Evolutionary conservation across 495 filamentous ascomycete species (phyloP).

Genomic region (Neurospora sp.): DNA sequence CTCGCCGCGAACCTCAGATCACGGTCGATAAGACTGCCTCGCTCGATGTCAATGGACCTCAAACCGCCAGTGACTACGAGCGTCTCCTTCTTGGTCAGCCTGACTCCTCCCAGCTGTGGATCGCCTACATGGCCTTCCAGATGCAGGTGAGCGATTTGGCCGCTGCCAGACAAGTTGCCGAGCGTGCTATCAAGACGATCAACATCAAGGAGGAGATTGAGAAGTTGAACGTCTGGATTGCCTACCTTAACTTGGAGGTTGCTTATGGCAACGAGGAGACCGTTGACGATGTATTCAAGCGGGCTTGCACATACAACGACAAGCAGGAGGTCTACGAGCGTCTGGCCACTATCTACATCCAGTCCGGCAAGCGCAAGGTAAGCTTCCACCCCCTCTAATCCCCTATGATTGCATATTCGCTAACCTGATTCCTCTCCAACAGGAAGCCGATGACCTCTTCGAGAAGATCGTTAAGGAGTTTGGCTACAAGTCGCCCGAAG

Average conservation of each 20-base stretch:
- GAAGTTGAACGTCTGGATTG: conserved; percentile 92
- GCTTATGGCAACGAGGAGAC: conserved; percentile 77
- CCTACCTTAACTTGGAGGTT: conserved; percentile 86
- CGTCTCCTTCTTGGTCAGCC: conserved; percentile 85
- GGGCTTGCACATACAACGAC: conserved; percentile 90
- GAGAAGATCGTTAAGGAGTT: conserved; percentile 78
- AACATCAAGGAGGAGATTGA: conserved; percentile 77
- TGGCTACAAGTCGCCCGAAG: conserved; percentile 59
- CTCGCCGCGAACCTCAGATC: conserved; percentile 65
- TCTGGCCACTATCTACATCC: conserved; percentile 87
- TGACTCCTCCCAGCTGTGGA: conserved; percentile 81
- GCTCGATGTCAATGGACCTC: conserved; percentile 80
- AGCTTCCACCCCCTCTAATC: conserved; percentile 12
- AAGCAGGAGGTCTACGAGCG: conserved; percentile 81
- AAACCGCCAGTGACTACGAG: conserved; percentile 83
- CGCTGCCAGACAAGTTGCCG: conserved; percentile 76
- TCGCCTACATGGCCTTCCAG: conserved; percentile 94
- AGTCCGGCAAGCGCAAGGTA: conserved; percentile 67
- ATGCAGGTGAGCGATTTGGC: conserved; percentile 78
- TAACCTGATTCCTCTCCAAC: conserved; percentile 28
- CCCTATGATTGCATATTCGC: background rate
- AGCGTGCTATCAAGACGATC: conserved; percentile 82
- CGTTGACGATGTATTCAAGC: conserved; percentile 81
- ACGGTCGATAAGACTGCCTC: conserved; percentile 82
- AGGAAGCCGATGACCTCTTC: conserved; percentile 90